These are phyloP conservation scores for Lentinus polychrous DNA, from an alignment of 1,284 basidiomycete genomes.

Conservation along the genomic window DNA sequence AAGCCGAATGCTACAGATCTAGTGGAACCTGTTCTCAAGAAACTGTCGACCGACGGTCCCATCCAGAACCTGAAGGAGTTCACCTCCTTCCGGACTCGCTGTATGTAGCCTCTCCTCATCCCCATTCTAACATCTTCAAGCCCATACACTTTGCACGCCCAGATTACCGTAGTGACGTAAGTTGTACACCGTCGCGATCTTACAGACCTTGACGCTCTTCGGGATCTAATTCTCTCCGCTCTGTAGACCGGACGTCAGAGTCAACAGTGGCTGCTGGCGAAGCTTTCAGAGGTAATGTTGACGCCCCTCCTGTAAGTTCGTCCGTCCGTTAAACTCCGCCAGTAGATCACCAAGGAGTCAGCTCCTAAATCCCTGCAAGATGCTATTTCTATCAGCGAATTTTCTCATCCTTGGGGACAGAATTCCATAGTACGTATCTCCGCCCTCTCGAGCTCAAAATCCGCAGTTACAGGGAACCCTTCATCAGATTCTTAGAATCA, in stretches of 20 bases:
- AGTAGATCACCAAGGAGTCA: conserved; percentile 58
- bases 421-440: conserved; percentile 68
- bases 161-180: conserved; percentile 78
- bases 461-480: conserved; percentile 12
- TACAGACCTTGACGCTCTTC: conserved; percentile 12
- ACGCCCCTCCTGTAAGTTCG: conserved; percentile 7
- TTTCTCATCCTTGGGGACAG: conserved; percentile 89
- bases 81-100: conserved; percentile 64
- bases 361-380: conserved; percentile 50
- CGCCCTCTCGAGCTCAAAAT: neutral
- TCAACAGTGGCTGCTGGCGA: conserved; percentile 79
- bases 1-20: conserved; percentile 51
- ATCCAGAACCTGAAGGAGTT: conserved; percentile 68
- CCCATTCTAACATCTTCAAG: conserved; percentile 28
- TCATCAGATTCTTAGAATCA: conserved; percentile 61
- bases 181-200: conserved; percentile 11
- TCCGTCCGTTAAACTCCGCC: conserved; percentile 10
- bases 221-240: conserved; percentile 8
- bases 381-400: conserved; percentile 69
- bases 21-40: conserved; percentile 57
- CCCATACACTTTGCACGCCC: conserved; percentile 18
- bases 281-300: conserved; percentile 55
- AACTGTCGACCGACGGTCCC: conserved; percentile 60
- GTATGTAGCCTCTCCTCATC: conserved; percentile 35
- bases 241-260: conserved; percentile 69